Base-by-base conservation (phyloP, 2,329 filamentous ascomycete species). In the Penicillium sp. region DNA sequence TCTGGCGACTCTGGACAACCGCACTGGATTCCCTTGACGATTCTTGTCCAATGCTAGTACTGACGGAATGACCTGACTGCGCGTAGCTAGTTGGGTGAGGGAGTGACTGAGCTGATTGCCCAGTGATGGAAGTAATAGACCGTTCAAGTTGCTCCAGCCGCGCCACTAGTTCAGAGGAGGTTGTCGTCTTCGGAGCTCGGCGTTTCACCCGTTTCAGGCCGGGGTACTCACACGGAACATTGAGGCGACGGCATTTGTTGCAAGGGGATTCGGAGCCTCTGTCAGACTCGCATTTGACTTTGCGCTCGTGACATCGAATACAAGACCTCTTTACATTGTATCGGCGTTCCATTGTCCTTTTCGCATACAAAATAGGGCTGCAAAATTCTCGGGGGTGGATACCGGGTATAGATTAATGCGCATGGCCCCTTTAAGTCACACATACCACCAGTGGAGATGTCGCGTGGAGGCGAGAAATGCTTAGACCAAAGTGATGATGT, bases 241-340 rank as follows among this genome's bases (percentile, higher is more conserved):
- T 65, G 2, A 57, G 47, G n/a, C 60, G 63, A 8, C 56, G 16
- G 33, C 68, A 71, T 35, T 60, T 60, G 37, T 48, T 53, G 50
- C 68, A 71, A 44, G 68, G 27, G 1, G 27, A 10, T 9, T 29
- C 27, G 27, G 27, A 11, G 27, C 27, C 50, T 42, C 62, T 69
- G 53, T 71, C 27, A 11, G 27, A 29, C 27, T 29, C 65, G 45
- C 68, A 71, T 10, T 63, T 60, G 29, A 71, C 65, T 42, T 71
- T 71, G 39, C 69, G 64, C 47, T 67, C 63, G 31, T 71, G 68
- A 55, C 68, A 71, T 33, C 67, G 65, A 27, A 71, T 49, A 46
- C 68, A 71, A 29, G 68, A 71, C 22, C 68, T 66, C 35, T 67
- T 63, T 22, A 68, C 66, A 27, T 68, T 67, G 43, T 68, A 68